Percentiles rank a stretch among this genome's conserved stretches.
Evolutionary conservation across 2,329 filamentous ascomycete species (phyloP).

Genomic region (Lachnellula cervina): DNA sequence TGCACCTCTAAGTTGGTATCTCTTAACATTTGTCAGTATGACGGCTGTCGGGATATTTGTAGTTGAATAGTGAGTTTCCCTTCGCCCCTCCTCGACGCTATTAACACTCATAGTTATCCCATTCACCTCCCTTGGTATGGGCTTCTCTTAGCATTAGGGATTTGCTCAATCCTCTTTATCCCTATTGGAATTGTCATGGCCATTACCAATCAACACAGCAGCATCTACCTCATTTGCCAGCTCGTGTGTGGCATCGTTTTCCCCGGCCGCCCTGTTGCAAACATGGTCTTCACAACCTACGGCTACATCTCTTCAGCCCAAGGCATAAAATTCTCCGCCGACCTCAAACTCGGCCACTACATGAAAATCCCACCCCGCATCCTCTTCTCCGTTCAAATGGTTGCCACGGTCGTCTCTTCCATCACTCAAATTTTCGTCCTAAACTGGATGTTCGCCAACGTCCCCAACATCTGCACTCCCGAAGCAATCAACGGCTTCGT

Average conservation of each 20-base stretch:
- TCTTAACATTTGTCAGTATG: conserved; percentile 71
- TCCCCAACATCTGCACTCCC: conserved; percentile 71
- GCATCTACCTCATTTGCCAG: conserved; percentile 82
- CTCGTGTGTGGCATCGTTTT: conserved; percentile 78
- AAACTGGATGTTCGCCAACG: conserved; percentile 84
- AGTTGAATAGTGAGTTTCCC: conserved; percentile 66
- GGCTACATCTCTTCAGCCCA: conserved; percentile 86
- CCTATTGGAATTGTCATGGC: conserved; percentile 92
- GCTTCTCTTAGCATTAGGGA: conserved; percentile 69
- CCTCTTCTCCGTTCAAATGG: conserved; percentile 72
- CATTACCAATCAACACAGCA: conserved; percentile 84
- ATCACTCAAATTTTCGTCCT: conserved; percentile 78
- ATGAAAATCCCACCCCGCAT: conserved; percentile 83
- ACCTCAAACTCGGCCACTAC: conserved; percentile 82
- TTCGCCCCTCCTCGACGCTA: conserved; percentile 15
- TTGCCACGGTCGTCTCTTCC: conserved; percentile 69
- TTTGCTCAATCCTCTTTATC: conserved; percentile 79
- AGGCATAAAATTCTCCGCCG: conserved; percentile 82
- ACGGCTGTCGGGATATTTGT: conserved; percentile 75
- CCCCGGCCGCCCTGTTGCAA: conserved; percentile 79
- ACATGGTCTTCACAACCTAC: conserved; percentile 92
- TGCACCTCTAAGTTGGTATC: conserved; percentile 76
- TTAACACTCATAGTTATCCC: conserved; percentile 55
- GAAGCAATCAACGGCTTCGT: conserved; percentile 82
- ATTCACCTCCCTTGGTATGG: conserved; percentile 85